phyloP scores from a whole-genome alignment of 352 stramenopile genomes.

The Halophytophthora polymorphica region DNA sequence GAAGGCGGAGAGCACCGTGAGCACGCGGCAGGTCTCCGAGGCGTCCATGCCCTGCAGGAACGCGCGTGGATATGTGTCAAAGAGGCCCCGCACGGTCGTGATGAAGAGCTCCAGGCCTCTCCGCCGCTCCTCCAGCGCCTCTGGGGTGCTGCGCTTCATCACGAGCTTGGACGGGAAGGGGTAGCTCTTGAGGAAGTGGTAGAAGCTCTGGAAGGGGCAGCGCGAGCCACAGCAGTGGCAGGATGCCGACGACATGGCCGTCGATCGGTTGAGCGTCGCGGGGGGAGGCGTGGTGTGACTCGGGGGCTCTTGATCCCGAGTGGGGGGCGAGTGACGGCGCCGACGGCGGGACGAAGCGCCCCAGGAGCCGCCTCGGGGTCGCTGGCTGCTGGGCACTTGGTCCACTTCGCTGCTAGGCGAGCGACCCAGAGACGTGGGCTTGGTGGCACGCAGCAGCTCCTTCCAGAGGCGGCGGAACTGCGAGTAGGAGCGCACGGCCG shows the following conservation, averaged over 20 bases:
- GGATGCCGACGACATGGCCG: conserved; percentile 7
- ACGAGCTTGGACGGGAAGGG: conserved; percentile 53
- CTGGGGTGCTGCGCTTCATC: conserved; percentile 35
- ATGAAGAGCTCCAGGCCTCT: conserved; percentile 53
- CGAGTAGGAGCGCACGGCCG: conserved; percentile 47
- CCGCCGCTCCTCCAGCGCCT: conserved; percentile 36
- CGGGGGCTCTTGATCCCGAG: no score
- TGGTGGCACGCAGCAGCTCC: conserved; percentile 41
- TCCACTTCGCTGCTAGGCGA: conserved; percentile 6
- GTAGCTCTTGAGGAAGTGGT: conserved; percentile 47
- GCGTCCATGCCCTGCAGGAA: conserved; percentile 45
- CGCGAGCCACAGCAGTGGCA: conserved; percentile 48
- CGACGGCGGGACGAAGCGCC: no score
- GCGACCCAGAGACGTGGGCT: conserved; percentile 21
- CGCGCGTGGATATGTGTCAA: conserved; percentile 40
- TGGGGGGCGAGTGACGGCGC: no score
- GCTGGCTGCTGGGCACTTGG: neutral
- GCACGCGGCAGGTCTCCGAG: conserved; percentile 39
- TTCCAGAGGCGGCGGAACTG: conserved; percentile 62
- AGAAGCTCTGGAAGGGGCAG: conserved; percentile 48
- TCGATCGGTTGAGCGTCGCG: neutral
- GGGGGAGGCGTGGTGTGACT: no score
- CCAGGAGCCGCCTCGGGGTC: neutral
- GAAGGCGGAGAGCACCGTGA: conserved; percentile 38
- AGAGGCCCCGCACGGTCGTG: conserved; percentile 38